These are phyloP conservation scores for Tripterygium wilfordii DNA, from an alignment of 177 flowering plant species.

Conservation along the genomic window DNA sequence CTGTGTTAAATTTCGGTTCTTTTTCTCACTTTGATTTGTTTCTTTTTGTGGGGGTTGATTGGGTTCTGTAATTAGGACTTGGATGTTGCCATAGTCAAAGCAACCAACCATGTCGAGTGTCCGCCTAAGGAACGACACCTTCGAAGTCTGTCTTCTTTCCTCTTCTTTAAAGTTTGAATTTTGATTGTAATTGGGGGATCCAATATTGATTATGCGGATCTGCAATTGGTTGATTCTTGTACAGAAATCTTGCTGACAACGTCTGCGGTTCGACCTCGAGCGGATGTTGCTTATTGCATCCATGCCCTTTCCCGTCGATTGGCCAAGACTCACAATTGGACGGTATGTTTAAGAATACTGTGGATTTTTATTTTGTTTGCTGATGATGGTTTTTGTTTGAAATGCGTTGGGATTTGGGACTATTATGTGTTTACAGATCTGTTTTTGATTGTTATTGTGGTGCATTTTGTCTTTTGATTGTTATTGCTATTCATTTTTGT, in stretches of 20 bases:
- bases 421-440: no score
- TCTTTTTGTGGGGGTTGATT: background rate
- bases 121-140: conserved; percentile 95
- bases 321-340: conserved; percentile 92
- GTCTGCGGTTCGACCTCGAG: conserved; percentile 82
- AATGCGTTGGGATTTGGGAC: no score
- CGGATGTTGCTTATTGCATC: conserved; percentile 91
- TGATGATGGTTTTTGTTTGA: no score
- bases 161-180: background rate
- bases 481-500: no score
- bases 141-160: conserved; percentile 46
- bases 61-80: conserved; percentile 54
- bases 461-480: no score
- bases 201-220: no score
- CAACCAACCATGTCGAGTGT: conserved; percentile 89
- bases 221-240: background rate
- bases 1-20: no score
- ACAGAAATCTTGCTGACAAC: conserved; percentile 78
- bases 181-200: no score
- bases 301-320: conserved; percentile 76
- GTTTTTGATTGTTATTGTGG: no score
- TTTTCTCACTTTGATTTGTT: background rate
- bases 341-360: conserved; percentile 37
- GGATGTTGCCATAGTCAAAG: conserved; percentile 95
- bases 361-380: no score